Evolutionary conservation across 208 protist species (phyloP).

Genomic region (Kentomonas sorsogonicus): DNA sequence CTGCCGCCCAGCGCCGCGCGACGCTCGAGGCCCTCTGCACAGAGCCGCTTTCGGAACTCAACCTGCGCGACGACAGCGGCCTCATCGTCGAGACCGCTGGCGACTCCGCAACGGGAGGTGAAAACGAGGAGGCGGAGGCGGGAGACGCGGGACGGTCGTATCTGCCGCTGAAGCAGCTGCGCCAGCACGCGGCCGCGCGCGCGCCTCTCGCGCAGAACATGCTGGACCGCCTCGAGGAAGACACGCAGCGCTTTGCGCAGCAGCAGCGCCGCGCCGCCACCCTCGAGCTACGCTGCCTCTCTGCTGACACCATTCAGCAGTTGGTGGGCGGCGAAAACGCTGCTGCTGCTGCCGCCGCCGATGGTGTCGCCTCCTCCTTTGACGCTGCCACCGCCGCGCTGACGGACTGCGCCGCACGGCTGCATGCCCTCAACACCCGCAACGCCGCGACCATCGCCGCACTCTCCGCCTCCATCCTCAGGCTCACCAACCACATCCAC

Average conservation of each 20-base stretch:
- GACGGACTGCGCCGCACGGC: slow-evolving; percentile 17
- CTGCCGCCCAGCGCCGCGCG: slow-evolving; percentile 1
- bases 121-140: not conserved
- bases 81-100: slow-evolving; percentile 10
- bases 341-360: not conserved
- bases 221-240: slow-evolving; percentile 69
- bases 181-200: slow-evolving; percentile 35
- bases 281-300: slow-evolving; percentile 31
- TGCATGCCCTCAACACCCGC: slow-evolving; percentile 19
- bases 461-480: slow-evolving; percentile 26
- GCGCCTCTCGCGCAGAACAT: slow-evolving; percentile 64
- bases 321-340: slow-evolving; percentile 10
- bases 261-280: slow-evolving; percentile 31
- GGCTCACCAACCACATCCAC: slow-evolving; percentile 26
- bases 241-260: slow-evolving; percentile 52
- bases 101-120: not conserved
- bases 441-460: slow-evolving; percentile 24
- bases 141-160: too few species aligned
- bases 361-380: slow-evolving; percentile 6
- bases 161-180: slow-evolving; percentile 27
- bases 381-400: slow-evolving; percentile 15
- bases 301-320: slow-evolving; percentile 18
- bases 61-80: slow-evolving; percentile 14
- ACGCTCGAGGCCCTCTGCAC: slow-evolving; percentile 34
- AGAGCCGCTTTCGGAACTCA: slow-evolving; percentile 31